phyloP scores from a whole-genome alignment of 441 rosid species.

The Syzygium syzygioides region DNA sequence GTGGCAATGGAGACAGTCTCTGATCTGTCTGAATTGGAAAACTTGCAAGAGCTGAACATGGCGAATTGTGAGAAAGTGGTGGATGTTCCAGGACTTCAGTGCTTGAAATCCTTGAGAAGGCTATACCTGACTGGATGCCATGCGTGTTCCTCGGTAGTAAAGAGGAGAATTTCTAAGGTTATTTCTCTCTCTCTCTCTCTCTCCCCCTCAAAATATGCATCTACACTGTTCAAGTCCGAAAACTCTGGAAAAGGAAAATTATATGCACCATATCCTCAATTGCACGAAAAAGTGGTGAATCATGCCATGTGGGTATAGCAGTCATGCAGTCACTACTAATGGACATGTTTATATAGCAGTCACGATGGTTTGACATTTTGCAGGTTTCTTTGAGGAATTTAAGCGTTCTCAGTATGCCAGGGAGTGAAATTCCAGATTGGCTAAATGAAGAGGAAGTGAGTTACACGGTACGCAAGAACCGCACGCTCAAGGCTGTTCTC shows the following conservation, averaged over 20 bases:
- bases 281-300: background rate
- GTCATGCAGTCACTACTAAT: background rate
- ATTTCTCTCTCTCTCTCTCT: background rate
- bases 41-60: slow-evolving; percentile 29
- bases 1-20: slow-evolving; percentile 28
- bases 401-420: slow-evolving; percentile 41
- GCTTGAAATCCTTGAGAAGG: slow-evolving; percentile 25
- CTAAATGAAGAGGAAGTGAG: slow-evolving; percentile 23
- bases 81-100: slow-evolving; percentile 49
- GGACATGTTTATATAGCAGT: background rate
- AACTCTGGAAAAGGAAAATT: background rate
- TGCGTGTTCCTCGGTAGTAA: slow-evolving; percentile 20
- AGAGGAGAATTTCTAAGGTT: slow-evolving; percentile 56
- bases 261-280: background rate
- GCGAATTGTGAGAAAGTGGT: slow-evolving; percentile 40
- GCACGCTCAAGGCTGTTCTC: slow-evolving; percentile 33
- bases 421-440: slow-evolving; percentile 49
- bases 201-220: background rate
- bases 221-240: background rate
- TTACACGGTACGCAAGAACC: slow-evolving; percentile 25
- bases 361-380: background rate
- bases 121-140: slow-evolving; percentile 48
- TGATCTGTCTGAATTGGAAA: slow-evolving; percentile 30
- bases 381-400: slow-evolving; percentile 41
- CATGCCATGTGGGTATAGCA: background rate